Conservation (phyloP, 768 basidiomycete species). For the Tulasnella sp. region DNA sequence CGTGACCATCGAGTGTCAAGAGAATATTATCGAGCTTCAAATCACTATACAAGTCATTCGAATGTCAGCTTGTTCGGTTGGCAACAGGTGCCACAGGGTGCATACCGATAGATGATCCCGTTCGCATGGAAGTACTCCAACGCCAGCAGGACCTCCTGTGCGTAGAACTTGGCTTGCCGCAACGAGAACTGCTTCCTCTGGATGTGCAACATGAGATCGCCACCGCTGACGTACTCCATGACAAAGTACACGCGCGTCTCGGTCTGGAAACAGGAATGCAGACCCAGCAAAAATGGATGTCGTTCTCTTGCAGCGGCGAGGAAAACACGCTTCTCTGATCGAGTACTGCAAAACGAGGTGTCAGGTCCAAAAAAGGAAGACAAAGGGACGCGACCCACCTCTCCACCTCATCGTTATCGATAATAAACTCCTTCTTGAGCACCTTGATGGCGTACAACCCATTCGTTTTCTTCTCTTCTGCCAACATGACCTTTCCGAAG, state of each 20-base stretch:
- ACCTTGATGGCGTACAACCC: constrained; percentile 97
- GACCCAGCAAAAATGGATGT: constrained; percentile 90
- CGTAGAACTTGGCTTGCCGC: constrained; percentile 97
- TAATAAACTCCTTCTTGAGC: constrained; percentile 99
- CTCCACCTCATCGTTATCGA: constrained; percentile 99
- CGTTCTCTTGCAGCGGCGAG: constrained; percentile 91
- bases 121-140: constrained; percentile 97
- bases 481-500: constrained; percentile 99
- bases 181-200: constrained; percentile 98
- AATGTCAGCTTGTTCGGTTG: not conserved
- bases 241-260: constrained; percentile 99
- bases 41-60: constrained; percentile 43
- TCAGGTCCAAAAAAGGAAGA: not conserved
- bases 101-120: constrained; percentile 96
- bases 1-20: constrained; percentile 90
- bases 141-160: constrained; percentile 88
- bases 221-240: constrained; percentile 99
- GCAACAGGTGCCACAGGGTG: not conserved
- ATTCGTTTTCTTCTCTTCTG: constrained; percentile 90
- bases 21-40: constrained; percentile 97
- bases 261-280: constrained; percentile 99
- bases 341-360: constrained; percentile 49
- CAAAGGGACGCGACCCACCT: constrained; percentile 45
- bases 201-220: constrained; percentile 98
- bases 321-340: constrained; percentile 98